Evolutionary conservation across 164 flowering plant genomes (phyloP).

Genomic region (Saururus chinensis): DNA sequence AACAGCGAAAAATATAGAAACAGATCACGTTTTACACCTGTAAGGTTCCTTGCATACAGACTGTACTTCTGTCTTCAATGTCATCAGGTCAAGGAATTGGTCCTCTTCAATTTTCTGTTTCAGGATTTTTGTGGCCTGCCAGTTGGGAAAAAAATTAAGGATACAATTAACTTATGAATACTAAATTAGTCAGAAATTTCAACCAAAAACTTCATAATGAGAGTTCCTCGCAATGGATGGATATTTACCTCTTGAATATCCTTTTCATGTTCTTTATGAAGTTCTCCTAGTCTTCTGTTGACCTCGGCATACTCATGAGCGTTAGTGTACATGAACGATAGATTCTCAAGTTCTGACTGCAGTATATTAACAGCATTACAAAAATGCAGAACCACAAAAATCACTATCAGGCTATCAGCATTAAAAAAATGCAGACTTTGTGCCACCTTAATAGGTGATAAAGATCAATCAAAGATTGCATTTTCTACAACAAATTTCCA

Average conservation of each 20-base stretch:
- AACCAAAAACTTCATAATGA: not conserved
- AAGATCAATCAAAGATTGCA: too few species aligned
- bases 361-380: conserved; percentile 4
- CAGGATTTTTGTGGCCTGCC: conserved; percentile 75
- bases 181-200: too few species aligned
- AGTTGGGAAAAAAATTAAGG: conserved; percentile 2
- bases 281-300: conserved; percentile 65
- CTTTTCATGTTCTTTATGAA: conserved; percentile 75
- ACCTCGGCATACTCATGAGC: conserved; percentile 71
- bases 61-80: conserved; percentile 68
- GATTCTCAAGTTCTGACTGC: conserved; percentile 97
- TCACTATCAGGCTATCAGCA: too few species aligned
- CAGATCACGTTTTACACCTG: conserved; percentile 36
- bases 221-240: not conserved
- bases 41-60: conserved; percentile 89
- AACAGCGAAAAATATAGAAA: not conserved
- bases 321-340: conserved; percentile 92
- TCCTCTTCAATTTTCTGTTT: conserved; percentile 75
- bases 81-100: conserved; percentile 74
- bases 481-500: not conserved
- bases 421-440: too few species aligned
- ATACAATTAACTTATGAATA: not conserved
- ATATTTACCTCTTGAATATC: conserved; percentile 71
- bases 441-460: too few species aligned
- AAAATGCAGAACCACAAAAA: not conserved